These are phyloP conservation scores for Naganishia liquefaciens DNA, from an alignment of 1,284 basidiomycete species.

Conservation along the genomic window DNA sequence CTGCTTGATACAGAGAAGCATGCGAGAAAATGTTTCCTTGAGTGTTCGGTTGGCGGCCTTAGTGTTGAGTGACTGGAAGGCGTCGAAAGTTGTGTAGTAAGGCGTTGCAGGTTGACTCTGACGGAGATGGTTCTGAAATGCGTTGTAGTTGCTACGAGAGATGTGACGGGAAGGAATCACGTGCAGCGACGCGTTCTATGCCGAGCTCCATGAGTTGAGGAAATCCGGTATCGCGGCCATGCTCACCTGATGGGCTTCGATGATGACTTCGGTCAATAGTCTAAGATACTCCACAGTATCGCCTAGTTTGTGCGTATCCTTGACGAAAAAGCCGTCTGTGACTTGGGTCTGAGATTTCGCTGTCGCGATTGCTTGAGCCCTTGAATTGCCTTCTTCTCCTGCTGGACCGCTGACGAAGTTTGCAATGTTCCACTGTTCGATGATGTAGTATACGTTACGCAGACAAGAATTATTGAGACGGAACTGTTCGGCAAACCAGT, in stretches of 20 bases:
- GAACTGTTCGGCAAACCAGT: conserved; percentile 46
- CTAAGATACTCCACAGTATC: conserved; percentile 59
- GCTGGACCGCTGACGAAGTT: conserved; percentile 42
- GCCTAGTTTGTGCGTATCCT: conserved; percentile 57
- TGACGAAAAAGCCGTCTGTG: conserved; percentile 60
- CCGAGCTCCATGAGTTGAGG: not conserved
- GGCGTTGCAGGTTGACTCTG: conserved; percentile 40
- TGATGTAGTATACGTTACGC: conserved; percentile 59
- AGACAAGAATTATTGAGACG: conserved; percentile 58
- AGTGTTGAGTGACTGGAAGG: conserved; percentile 58
- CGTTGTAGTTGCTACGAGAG: conserved; percentile 43
- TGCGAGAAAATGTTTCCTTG: conserved; percentile 57
- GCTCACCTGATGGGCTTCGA: conserved; percentile 49
- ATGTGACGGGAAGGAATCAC: conserved; percentile 55
- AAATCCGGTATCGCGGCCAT: not conserved
- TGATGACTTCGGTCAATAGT: conserved; percentile 56
- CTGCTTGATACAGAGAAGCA: conserved; percentile 59
- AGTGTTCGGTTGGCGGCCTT: conserved; percentile 56
- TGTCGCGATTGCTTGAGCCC: conserved; percentile 50
- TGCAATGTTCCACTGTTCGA: conserved; percentile 58
- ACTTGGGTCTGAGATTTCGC: conserved; percentile 59
- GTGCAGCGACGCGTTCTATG: conserved; percentile 45
- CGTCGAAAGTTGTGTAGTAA: conserved; percentile 56
- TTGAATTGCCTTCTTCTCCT: conserved; percentile 30
- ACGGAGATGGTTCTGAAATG: conserved; percentile 51